These are phyloP conservation scores for Nakazawaea ernobii DNA, from an alignment of 805 yeast species.

Conservation along the genomic window DNA sequence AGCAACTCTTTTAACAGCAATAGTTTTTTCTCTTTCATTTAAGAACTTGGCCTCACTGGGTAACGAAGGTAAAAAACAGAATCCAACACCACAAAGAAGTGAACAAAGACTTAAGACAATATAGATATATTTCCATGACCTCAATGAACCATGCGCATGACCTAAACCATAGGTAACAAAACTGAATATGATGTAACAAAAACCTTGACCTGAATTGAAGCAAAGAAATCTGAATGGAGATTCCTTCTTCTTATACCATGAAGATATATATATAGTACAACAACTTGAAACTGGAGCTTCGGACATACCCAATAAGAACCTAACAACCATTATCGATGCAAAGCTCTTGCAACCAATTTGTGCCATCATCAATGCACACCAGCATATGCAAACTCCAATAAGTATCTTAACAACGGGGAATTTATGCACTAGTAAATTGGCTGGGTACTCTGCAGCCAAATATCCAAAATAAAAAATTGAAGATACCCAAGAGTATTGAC, in stretches of 20 bases:
- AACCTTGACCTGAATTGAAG: conserved; percentile 21
- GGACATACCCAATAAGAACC: conserved; percentile 29
- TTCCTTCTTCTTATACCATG: conserved; percentile 27
- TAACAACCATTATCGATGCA: conserved; percentile 26
- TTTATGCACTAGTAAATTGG: conserved; percentile 28
- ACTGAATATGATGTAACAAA: conserved; percentile 23
- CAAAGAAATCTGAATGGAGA: conserved; percentile 26
- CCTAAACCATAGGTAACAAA: conserved; percentile 26
- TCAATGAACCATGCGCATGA: conserved; percentile 17
- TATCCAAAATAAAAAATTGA: conserved; percentile 62
- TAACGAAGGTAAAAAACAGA: conserved; percentile 21
- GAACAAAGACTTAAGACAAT: conserved; percentile 22
- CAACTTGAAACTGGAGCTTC: conserved; percentile 30
- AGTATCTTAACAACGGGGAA: conserved; percentile 25
- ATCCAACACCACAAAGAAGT: conserved; percentile 17
- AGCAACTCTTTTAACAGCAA: conserved; percentile 20
- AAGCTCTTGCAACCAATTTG: conserved; percentile 29
- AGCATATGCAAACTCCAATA: conserved; percentile 23
- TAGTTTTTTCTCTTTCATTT: conserved; percentile 20
- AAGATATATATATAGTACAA: conserved; percentile 24
- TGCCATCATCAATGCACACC: conserved; percentile 30
- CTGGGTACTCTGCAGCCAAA: conserved; percentile 50
- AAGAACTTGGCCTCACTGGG: conserved; percentile 23
- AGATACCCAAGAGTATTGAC: conserved; percentile 50
- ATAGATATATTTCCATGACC: conserved; percentile 20